These are phyloP conservation scores for Saturnispora halmiae DNA, from an alignment of 805 yeast species.

Conservation along the genomic window DNA sequence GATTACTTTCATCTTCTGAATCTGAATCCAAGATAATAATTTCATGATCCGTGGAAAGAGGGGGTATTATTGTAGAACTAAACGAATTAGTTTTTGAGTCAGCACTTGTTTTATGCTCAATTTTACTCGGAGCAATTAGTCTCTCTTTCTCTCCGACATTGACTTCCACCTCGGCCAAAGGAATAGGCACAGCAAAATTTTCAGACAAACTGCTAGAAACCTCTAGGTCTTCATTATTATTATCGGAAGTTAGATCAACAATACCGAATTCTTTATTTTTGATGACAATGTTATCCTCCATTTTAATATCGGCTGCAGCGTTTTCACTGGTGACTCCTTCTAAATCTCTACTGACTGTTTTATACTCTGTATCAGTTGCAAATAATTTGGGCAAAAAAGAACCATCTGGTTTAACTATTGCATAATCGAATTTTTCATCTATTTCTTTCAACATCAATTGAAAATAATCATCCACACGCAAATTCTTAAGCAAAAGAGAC, in stretches of 20 bases:
- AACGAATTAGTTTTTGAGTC: neutral
- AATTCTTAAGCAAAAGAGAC: constrained; percentile 41
- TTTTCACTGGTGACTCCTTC: neutral
- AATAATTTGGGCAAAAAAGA: constrained; percentile 43
- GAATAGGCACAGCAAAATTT: neutral
- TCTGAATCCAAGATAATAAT: constrained; percentile 5
- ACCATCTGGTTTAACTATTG: constrained; percentile 65
- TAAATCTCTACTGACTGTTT: constrained; percentile 5
- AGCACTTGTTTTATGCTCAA: neutral
- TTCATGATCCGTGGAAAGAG: constrained; percentile 1
- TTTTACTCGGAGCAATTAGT: neutral
- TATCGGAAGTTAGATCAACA: constrained; percentile 10
- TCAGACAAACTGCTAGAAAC: too few species aligned
- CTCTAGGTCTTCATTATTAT: neutral
- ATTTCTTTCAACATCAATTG: constrained; percentile 49
- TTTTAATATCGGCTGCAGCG: constrained; percentile 6
- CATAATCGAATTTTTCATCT: constrained; percentile 48
- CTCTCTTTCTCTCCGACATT: neutral
- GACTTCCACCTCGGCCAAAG: neutral
- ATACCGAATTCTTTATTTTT: constrained; percentile 3
- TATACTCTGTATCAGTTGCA: constrained; percentile 8
- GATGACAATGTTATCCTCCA: constrained; percentile 11
- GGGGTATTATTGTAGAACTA: neutral
- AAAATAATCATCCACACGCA: constrained; percentile 71
- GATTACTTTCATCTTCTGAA: neutral